Percentiles rank a stretch among this genome's conserved stretches.
phyloP scores from a whole-genome alignment of 768 basidiomycete species.

The Rhodosporidiobolus odoratus region DNA sequence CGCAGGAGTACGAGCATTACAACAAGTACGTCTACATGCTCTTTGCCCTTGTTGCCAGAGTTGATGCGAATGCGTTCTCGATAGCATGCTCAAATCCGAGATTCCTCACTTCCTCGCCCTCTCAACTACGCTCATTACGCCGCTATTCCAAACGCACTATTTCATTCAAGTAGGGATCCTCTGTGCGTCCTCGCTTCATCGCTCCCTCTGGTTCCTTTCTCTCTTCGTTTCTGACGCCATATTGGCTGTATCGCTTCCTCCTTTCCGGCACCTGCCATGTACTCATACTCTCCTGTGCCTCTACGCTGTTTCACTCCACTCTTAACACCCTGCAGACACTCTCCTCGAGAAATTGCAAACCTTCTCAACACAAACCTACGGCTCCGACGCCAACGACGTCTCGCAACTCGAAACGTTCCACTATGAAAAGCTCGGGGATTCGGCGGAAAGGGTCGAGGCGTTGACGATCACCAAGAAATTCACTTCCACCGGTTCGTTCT shows the following conservation, averaged over 20 bases:
- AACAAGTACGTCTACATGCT: slow-evolving; percentile 33
- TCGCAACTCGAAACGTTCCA: slow-evolving; percentile 64
- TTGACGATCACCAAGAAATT: slow-evolving; percentile 71
- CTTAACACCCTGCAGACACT: slow-evolving; percentile 59
- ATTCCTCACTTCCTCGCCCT: slow-evolving; percentile 87
- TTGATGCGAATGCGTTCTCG: slow-evolving; percentile 52
- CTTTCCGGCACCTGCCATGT: neutral
- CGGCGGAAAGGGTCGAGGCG: slow-evolving; percentile 54
- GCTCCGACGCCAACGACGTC: slow-evolving; percentile 56
- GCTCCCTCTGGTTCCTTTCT: neutral
- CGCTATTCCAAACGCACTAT: slow-evolving; percentile 96
- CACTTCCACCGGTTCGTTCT: slow-evolving; percentile 69
- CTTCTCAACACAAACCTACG: slow-evolving; percentile 72
- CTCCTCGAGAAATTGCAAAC: slow-evolving; percentile 88
- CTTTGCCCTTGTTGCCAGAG: neutral
- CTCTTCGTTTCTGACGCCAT: neutral
- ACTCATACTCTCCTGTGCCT: slow-evolving; percentile 77
- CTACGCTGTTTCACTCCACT: too few relatives aligned
- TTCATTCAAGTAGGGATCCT: slow-evolving; percentile 84
- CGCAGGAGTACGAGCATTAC: slow-evolving; percentile 52
- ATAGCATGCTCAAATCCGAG: slow-evolving; percentile 77
- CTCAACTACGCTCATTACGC: slow-evolving; percentile 83
- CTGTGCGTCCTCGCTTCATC: too few relatives aligned
- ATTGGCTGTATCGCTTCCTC: neutral
- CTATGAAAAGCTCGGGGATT: slow-evolving; percentile 74